phyloP scores from a whole-genome alignment of 768 basidiomycete genomes.

The Lactifluus subvellereus region DNA sequence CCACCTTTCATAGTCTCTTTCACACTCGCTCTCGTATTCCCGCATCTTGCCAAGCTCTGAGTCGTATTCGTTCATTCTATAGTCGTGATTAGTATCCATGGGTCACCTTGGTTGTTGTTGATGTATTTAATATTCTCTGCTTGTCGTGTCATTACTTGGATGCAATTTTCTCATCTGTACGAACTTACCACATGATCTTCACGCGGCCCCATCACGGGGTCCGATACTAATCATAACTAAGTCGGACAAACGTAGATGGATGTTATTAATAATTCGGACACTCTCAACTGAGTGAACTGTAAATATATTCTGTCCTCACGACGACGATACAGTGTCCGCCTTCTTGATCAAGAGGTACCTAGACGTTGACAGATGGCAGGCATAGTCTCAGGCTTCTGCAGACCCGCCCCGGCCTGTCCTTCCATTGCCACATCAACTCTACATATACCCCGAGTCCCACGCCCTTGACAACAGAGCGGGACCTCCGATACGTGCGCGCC shows the following conservation, averaged over 20 bases:
- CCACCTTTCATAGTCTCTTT: background rate
- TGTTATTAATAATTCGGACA: too few relatives aligned
- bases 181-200: background rate
- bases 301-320: background rate
- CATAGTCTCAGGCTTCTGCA: background rate
- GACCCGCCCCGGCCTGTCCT: background rate
- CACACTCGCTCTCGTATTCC: background rate
- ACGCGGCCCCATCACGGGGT: slow-evolving; percentile 1
- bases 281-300: background rate
- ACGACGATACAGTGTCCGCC: background rate
- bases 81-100: slow-evolving; percentile 4
- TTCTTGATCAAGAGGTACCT: background rate
- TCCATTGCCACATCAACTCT: background rate
- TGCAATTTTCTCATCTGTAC: background rate
- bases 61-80: slow-evolving; percentile 3
- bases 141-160: background rate
- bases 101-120: slow-evolving; percentile 3
- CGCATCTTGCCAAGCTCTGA: background rate
- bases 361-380: slow-evolving; percentile 9
- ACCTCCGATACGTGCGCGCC: slow-evolving; percentile 68
- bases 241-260: too few relatives aligned
- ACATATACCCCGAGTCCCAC: slow-evolving; percentile 58
- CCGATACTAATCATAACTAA: background rate
- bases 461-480: slow-evolving; percentile 63
- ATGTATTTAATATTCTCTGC: slow-evolving; percentile 11